Conservation (phyloP, 306 rosid species). For the Acmispon strigosus region DNA sequence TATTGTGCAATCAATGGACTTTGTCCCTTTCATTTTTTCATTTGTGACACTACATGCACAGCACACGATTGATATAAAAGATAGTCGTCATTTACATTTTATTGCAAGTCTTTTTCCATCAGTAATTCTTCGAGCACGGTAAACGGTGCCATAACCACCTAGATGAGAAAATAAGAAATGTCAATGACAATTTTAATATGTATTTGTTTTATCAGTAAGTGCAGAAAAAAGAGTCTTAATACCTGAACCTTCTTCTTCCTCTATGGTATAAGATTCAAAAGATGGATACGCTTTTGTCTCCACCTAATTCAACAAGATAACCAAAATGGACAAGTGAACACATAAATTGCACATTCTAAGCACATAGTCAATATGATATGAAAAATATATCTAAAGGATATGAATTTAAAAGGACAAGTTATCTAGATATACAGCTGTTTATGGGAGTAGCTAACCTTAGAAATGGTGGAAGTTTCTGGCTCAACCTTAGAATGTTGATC, state of each 20-base stretch:
- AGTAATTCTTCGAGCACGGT: constrained; percentile 47
- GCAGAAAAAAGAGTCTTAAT: neutral
- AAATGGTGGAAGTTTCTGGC: constrained; percentile 15
- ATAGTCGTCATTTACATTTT: constrained; percentile 37
- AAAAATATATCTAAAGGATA: neutral
- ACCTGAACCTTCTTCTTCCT: constrained; percentile 88
- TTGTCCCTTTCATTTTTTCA: neutral
- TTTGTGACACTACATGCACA: neutral
- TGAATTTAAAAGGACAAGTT: neutral
- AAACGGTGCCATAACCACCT: constrained; percentile 85
- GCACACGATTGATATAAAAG: constrained; percentile 1
- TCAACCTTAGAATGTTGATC: constrained; percentile 16
- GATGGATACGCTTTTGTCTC: constrained; percentile 47
- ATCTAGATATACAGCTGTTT: neutral
- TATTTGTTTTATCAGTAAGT: neutral
- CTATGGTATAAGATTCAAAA: constrained; percentile 41
- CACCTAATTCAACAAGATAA: constrained; percentile 35
- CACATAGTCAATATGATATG: neutral
- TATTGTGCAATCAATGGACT: neutral
- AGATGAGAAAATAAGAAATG: constrained; percentile 7
- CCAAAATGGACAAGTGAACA: neutral
- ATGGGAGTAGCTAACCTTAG: constrained; percentile 27
- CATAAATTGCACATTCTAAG: neutral
- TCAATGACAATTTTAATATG: neutral
- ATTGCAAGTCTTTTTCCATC: constrained; percentile 57